These are phyloP conservation scores for Diaporthe sp. DNA, from an alignment of 2,329 filamentous ascomycete species.

Conservation along the genomic window DNA sequence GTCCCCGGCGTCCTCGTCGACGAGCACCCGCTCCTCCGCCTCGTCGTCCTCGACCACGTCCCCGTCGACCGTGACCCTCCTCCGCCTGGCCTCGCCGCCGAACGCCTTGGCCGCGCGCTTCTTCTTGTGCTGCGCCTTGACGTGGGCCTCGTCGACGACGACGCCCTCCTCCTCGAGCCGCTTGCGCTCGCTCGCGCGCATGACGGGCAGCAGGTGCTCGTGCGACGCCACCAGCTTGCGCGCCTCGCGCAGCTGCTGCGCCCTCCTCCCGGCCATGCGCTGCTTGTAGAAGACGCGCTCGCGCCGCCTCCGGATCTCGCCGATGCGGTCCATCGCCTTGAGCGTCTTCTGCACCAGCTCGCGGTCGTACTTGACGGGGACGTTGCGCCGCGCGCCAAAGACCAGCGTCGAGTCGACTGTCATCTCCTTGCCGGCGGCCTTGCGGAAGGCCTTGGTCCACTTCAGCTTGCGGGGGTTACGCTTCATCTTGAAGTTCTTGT, in stretches of 20 bases:
- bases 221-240: conserved; percentile 92
- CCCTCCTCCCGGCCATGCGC: conserved; percentile 92
- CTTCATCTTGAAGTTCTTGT: conserved; percentile 93
- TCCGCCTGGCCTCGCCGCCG: conserved; percentile 57
- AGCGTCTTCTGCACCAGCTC: conserved; percentile 90
- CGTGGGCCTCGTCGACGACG: conserved; percentile 50
- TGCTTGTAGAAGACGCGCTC: conserved; percentile 96
- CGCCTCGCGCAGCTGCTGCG: conserved; percentile 82
- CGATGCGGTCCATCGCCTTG: conserved; percentile 90
- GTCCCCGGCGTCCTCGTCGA: conserved; percentile 50
- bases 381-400: conserved; percentile 93
- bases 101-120: conserved; percentile 53
- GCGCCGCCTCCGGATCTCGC: conserved; percentile 85
- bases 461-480: conserved; percentile 92
- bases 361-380: conserved; percentile 95
- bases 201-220: conserved; percentile 87
- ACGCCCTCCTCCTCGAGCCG: conserved; percentile 52
- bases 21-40: conserved; percentile 39
- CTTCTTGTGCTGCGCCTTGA: conserved; percentile 43
- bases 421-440: conserved; percentile 87
- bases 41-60: conserved; percentile 56
- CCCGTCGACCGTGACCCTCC: conserved; percentile 55
- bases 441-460: conserved; percentile 94
- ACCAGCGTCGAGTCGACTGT: conserved; percentile 94
- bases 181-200: conserved; percentile 71